These are phyloP conservation scores for Curvularia spicifera DNA, from an alignment of 2,329 filamentous ascomycete genomes.

Conservation along the genomic window DNA sequence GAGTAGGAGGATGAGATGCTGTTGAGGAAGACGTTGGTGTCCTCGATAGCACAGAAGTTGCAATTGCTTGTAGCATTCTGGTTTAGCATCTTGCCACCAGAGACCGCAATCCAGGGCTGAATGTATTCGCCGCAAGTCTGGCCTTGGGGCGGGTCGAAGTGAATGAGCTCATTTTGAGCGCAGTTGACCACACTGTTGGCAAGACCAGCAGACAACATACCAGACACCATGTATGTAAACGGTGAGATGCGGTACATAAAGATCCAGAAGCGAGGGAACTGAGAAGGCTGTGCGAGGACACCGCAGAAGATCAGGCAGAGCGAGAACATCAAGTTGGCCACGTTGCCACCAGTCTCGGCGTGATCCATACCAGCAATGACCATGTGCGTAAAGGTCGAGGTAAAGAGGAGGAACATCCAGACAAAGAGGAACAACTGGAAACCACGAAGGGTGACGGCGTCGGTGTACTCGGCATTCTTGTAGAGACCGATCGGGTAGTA, in stretches of 20 bases:
- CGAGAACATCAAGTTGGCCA: conserved; percentile 77
- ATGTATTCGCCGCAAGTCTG: conserved; percentile 51
- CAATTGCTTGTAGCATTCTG: conserved; percentile 49
- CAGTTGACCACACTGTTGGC: conserved; percentile 71
- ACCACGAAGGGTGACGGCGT: conserved; percentile 70
- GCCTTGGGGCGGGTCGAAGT: conserved; percentile 67
- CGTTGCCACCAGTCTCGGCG: conserved; percentile 76
- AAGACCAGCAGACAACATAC: conserved; percentile 72
- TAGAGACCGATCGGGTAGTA: conserved; percentile 87
- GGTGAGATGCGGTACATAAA: conserved; percentile 85
- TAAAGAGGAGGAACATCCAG: conserved; percentile 77
- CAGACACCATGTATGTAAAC: conserved; percentile 80
- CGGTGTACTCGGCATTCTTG: conserved; percentile 68
- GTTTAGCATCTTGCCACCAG: conserved; percentile 50
- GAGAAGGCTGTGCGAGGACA: conserved; percentile 69
- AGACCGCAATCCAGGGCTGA: conserved; percentile 32
- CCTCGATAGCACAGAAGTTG: conserved; percentile 48
- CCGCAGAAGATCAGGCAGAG: conserved; percentile 76
- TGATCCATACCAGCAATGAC: conserved; percentile 77
- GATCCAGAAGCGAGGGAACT: conserved; percentile 77
- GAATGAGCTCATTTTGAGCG: conserved; percentile 70
- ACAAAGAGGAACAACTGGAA: conserved; percentile 81
- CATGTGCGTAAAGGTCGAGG: conserved; percentile 80
- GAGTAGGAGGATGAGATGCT: conserved; percentile 52
- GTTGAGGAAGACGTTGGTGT: conserved; percentile 54